Evolutionary conservation across 768 basidiomycete species (phyloP).

Genomic region (Phlegmacium glaucopus): DNA sequence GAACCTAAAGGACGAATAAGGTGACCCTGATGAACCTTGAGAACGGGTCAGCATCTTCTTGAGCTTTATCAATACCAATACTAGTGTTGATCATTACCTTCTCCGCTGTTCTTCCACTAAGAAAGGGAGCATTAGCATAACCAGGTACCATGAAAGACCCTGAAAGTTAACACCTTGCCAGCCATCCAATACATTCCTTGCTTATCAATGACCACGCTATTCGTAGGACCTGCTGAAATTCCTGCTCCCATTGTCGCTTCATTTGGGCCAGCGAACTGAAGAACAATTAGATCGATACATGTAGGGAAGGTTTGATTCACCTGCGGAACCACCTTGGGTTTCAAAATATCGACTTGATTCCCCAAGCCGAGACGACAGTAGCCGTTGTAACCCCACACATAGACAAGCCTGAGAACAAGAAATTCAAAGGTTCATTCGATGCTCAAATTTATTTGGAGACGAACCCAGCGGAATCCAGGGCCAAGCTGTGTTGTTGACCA

Average conservation of each 20-base stretch:
- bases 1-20: slow-evolving; percentile 82
- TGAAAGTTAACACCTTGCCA: slow-evolving; percentile 52
- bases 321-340: slow-evolving; percentile 82
- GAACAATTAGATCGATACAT: background rate
- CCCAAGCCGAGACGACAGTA: slow-evolving; percentile 91
- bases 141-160: background rate
- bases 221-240: slow-evolving; percentile 79
- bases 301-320: slow-evolving; percentile 29
- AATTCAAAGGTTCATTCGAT: background rate
- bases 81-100: slow-evolving; percentile 64
- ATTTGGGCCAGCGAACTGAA: slow-evolving; percentile 75
- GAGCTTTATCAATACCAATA: background rate
- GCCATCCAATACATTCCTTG: slow-evolving; percentile 89
- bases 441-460: slow-evolving; percentile 15
- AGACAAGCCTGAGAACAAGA: slow-evolving; percentile 53
- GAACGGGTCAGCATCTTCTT: background rate
- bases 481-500: slow-evolving; percentile 85
- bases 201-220: slow-evolving; percentile 79
- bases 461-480: slow-evolving; percentile 74
- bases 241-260: slow-evolving; percentile 56
- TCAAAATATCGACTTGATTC: slow-evolving; percentile 76
- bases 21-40: slow-evolving; percentile 81
- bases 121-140: slow-evolving; percentile 6
- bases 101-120: slow-evolving; percentile 94
- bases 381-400: slow-evolving; percentile 87